These are phyloP conservation scores for Didymella lethalis DNA, from an alignment of 2,329 filamentous ascomycete species.

Conservation along the genomic window DNA sequence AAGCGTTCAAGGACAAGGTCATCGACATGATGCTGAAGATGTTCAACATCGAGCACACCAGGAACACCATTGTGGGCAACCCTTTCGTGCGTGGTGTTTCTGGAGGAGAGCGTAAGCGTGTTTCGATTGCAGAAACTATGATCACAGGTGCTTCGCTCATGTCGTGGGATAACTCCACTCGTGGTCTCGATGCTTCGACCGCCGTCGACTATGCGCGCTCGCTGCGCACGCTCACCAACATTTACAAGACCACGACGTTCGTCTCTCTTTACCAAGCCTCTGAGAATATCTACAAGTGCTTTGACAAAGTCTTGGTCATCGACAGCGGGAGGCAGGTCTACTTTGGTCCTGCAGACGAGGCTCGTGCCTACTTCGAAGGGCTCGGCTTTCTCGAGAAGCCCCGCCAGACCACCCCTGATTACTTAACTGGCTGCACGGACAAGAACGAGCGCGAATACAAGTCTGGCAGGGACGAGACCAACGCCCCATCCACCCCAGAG, in stretches of 20 bases:
- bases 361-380: slow-evolving; percentile 76
- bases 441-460: slow-evolving; percentile 83
- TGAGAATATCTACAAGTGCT: slow-evolving; percentile 79
- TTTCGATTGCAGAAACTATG: slow-evolving; percentile 85
- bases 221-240: slow-evolving; percentile 72
- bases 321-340: slow-evolving; percentile 78
- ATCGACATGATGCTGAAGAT: slow-evolving; percentile 80
- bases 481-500: slow-evolving; percentile 74
- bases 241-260: slow-evolving; percentile 84
- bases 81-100: slow-evolving; percentile 79
- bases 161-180: slow-evolving; percentile 65
- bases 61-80: slow-evolving; percentile 84
- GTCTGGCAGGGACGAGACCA: slow-evolving; percentile 67
- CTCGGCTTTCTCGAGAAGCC: slow-evolving; percentile 78
- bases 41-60: slow-evolving; percentile 93
- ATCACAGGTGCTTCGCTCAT: slow-evolving; percentile 74
- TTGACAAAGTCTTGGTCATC: slow-evolving; percentile 86
- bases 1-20: slow-evolving; percentile 78
- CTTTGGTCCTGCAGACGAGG: slow-evolving; percentile 73
- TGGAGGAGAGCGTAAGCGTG: slow-evolving; percentile 80
- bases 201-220: slow-evolving; percentile 60
- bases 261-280: slow-evolving; percentile 87
- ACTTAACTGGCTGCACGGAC: slow-evolving; percentile 82
- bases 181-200: slow-evolving; percentile 59
- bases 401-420: slow-evolving; percentile 81